These are phyloP conservation scores for Triticum monococcum DNA, from an alignment of 176 grass and related monocot genomes.

Conservation along the genomic window DNA sequence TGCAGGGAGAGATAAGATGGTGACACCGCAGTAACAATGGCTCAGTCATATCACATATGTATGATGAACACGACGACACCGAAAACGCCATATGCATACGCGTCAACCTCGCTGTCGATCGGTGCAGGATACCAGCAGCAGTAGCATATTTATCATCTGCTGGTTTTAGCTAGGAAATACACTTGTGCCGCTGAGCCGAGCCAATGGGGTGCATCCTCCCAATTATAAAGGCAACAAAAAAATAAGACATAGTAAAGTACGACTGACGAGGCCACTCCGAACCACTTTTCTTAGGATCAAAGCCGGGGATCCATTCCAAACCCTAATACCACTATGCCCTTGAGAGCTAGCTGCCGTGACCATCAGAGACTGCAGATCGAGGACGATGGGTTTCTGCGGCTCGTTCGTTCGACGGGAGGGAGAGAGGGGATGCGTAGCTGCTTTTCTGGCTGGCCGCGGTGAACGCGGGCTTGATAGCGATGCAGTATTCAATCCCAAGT, in stretches of 20 bases:
- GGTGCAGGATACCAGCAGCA: slow-evolving; percentile 3
- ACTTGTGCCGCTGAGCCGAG: background rate
- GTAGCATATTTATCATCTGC: background rate
- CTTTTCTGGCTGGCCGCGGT: slow-evolving; percentile 33
- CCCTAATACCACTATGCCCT: slow-evolving; percentile 4
- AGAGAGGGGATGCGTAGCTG: background rate
- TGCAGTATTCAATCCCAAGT: slow-evolving; percentile 28
- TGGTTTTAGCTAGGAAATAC: slow-evolving; percentile 33
- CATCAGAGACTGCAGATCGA: slow-evolving; percentile 31
- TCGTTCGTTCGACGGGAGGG: background rate
- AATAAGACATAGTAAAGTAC: slow-evolving; percentile 32
- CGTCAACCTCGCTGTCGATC: background rate
- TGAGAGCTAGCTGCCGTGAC: slow-evolving; percentile 9
- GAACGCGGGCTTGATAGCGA: slow-evolving; percentile 34
- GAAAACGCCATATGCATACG: background rate
- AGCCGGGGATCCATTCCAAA: slow-evolving; percentile 20
- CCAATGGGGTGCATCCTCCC: slow-evolving; percentile 11
- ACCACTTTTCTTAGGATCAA: slow-evolving; percentile 29
- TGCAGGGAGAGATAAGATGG: background rate
- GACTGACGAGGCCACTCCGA: slow-evolving; percentile 9
- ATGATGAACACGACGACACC: background rate
- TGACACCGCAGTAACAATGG: background rate
- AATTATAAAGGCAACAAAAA: slow-evolving; percentile 31
- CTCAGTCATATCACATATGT: too few species aligned
- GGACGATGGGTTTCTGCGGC: background rate